A percentile compares a stretch with the other conserved stretches of the same genome.
Conservation (phyloP, 495 filamentous ascomycete species). For the Antarctomyces pellizariae region DNA sequence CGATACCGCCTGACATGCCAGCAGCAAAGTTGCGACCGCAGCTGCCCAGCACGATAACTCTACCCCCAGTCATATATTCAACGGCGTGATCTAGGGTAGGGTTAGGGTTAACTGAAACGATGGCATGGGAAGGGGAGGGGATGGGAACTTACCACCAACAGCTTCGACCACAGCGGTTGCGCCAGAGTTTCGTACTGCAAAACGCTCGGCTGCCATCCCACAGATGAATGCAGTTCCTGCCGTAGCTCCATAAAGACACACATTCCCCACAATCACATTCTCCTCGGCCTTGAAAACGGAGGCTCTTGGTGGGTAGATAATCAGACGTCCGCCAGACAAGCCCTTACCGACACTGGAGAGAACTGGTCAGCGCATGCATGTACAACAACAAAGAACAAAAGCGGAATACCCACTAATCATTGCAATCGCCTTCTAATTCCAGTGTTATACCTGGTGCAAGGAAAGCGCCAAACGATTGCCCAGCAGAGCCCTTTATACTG, state of each 20-base stretch:
- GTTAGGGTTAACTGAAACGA: no score
- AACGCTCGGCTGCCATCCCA: conserved; percentile 89
- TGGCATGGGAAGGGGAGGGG: no score
- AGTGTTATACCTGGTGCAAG: conserved; percentile 87
- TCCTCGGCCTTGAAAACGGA: conserved; percentile 96
- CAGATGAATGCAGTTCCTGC: conserved; percentile 93
- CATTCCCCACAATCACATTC: conserved; percentile 90
- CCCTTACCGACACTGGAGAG: conserved; percentile 96
- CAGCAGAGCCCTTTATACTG: conserved; percentile 96
- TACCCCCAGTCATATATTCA: conserved; percentile 99
- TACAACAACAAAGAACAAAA: no score
- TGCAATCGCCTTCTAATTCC: conserved; percentile 91
- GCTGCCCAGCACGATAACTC: conserved; percentile 68
- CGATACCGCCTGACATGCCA: conserved; percentile 98
- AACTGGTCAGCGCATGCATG: no score
- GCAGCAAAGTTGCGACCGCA: conserved; percentile 99
- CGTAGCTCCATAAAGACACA: conserved; percentile 93
- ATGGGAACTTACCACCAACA: no score
- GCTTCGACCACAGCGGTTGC: conserved; percentile 94
- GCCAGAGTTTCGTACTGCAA: conserved; percentile 94
- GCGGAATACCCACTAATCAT: no score
- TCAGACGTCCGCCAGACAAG: conserved; percentile 82
- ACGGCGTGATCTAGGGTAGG: conserved; percentile 98
- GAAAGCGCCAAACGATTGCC: conserved; percentile 94
- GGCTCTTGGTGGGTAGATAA: conserved; percentile 84